Evolutionary conservation across 2,329 filamentous ascomycete genomes (phyloP).

Genomic region (Sordariomycetes sp.): DNA sequence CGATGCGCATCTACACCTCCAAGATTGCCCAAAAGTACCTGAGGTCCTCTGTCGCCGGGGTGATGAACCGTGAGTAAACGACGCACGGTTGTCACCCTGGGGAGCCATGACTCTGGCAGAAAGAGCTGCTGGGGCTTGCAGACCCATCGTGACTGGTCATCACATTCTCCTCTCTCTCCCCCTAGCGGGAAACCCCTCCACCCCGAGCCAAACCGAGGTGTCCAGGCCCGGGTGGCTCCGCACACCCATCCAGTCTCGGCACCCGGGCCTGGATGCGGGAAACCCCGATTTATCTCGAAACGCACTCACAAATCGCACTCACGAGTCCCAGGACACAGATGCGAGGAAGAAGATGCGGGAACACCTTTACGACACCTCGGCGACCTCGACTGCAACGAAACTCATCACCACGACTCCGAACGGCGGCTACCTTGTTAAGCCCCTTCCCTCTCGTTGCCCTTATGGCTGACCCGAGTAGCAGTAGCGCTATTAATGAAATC

Average conservation of each 20-base stretch:
- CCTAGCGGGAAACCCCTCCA: background rate
- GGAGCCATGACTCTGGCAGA: background rate
- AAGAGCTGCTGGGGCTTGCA: no score
- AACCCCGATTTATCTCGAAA: background rate
- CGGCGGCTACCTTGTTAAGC: background rate
- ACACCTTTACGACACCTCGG: background rate
- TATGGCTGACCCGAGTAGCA: background rate
- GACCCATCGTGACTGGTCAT: no score
- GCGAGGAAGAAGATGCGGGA: background rate
- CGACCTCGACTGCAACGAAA: background rate
- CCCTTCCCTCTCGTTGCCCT: background rate
- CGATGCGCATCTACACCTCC: slow-evolving; percentile 10
- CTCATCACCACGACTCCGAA: no score
- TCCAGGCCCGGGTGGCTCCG: background rate
- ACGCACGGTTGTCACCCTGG: background rate
- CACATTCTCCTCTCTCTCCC: no score
- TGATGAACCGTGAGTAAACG: background rate
- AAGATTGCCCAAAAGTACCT: slow-evolving; percentile 6
- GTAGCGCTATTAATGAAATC: background rate
- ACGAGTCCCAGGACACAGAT: background rate
- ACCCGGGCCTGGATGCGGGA: background rate
- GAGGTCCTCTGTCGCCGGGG: background rate
- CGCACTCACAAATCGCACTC: background rate
- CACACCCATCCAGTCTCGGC: background rate
- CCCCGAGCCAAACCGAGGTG: background rate